Conservation (phyloP, 163 green algal species). For the Botryococcus braunii region DNA sequence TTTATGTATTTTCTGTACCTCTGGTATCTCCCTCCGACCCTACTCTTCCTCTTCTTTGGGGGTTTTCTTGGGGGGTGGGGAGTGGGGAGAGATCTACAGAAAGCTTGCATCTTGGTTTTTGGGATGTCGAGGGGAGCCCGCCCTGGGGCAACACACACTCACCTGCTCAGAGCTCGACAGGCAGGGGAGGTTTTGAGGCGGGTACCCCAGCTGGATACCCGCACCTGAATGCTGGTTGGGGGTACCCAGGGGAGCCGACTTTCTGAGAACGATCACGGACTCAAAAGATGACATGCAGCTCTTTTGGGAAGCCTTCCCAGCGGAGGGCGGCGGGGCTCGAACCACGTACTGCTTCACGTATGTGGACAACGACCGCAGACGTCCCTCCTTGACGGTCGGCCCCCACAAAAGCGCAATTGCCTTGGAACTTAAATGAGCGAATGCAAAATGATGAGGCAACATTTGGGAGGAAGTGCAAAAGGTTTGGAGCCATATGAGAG, state of each 20-base stretch:
- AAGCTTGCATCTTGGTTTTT: neutral
- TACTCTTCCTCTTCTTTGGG: no score
- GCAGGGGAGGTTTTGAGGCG: neutral
- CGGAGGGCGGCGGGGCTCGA: slow-evolving; percentile 51
- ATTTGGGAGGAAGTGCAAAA: no score
- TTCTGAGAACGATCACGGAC: slow-evolving; percentile 51
- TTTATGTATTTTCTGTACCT: no score
- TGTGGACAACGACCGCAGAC: slow-evolving; percentile 50
- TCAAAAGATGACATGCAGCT: slow-evolving; percentile 61
- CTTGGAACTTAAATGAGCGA: no score
- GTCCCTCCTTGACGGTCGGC: slow-evolving; percentile 58
- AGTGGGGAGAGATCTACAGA: neutral
- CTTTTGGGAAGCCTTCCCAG: slow-evolving; percentile 92
- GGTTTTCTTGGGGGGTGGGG: no score
- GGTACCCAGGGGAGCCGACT: slow-evolving; percentile 32
- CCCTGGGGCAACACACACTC: neutral
- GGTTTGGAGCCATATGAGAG: no score
- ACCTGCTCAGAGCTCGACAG: neutral
- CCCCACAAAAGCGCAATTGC: no score
- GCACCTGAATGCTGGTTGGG: neutral
- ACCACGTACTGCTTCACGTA: slow-evolving; percentile 96
- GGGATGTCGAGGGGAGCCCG: no score
- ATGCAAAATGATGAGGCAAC: no score
- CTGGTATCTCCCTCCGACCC: no score
- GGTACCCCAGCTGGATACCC: neutral